Evolutionary conservation across 768 basidiomycete species (phyloP).

Genomic region (Amyloporia xantha): DNA sequence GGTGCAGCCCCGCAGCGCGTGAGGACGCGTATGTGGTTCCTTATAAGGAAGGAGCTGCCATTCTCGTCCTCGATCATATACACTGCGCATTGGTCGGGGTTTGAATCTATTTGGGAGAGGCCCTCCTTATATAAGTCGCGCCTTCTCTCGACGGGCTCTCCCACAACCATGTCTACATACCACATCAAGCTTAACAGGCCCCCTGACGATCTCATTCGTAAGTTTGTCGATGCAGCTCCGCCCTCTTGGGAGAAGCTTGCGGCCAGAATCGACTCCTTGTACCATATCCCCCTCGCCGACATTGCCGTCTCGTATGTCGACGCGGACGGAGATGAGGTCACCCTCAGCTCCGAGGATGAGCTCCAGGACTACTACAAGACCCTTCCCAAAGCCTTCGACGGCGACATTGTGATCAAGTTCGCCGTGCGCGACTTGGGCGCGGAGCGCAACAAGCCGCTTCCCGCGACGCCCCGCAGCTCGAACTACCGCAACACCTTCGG

Average conservation of each 20-base stretch:
- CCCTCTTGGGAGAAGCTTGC: constrained; percentile 59
- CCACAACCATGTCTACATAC: constrained; percentile 34
- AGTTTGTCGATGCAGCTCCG: constrained; percentile 40
- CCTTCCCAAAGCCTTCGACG: constrained; percentile 14
- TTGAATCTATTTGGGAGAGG: constrained; percentile 5
- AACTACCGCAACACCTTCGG: constrained; percentile 56
- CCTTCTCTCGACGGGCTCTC: constrained; percentile 1
- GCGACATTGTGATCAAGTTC: constrained; percentile 44
- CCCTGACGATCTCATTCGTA: constrained; percentile 51
- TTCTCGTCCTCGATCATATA: constrained; percentile 9
- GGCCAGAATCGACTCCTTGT: constrained; percentile 48
- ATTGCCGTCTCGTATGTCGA: constrained; percentile 71
- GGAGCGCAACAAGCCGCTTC: constrained; percentile 28
- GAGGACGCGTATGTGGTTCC: neutral
- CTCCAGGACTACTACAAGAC: constrained; percentile 62
- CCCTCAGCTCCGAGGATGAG: constrained; percentile 70
- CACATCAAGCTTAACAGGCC: constrained; percentile 61
- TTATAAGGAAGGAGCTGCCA: neutral
- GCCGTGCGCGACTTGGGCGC: constrained; percentile 50
- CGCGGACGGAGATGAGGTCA: constrained; percentile 67
- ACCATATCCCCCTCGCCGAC: constrained; percentile 46
- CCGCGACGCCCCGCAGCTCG: constrained; percentile 25
- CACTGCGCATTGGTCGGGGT: constrained; percentile 18
- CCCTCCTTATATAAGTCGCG: neutral
- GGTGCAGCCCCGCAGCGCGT: neutral